Evolutionary conservation across 2,329 filamentous ascomycete genomes (phyloP).

Genomic region (Epichloe gansuensis): DNA sequence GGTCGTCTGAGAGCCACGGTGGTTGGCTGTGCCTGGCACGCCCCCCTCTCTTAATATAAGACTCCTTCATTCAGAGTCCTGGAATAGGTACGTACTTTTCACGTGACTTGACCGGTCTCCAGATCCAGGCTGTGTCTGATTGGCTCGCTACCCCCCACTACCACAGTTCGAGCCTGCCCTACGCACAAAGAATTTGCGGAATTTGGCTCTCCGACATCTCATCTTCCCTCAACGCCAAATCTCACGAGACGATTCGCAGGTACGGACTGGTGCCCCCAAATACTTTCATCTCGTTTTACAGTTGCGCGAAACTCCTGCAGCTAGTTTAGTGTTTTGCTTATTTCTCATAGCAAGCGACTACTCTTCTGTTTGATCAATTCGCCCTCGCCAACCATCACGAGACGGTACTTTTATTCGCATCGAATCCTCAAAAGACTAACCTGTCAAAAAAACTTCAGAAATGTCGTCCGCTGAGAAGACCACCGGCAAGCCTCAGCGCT

Average conservation of each 20-base stretch:
- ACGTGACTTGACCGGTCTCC: constrained; percentile 14
- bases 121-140: constrained; percentile 13
- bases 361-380: neutral
- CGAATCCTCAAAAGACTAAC: constrained; percentile 14
- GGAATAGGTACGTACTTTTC: constrained; percentile 6
- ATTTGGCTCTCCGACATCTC: constrained; percentile 24
- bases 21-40: neutral
- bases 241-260: constrained; percentile 29
- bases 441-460: constrained; percentile 16
- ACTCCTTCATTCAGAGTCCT: neutral
- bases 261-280: constrained; percentile 20
- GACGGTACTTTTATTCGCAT: constrained; percentile 1
- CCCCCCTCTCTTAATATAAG: neutral
- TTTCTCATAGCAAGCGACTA: neutral
- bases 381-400: constrained; percentile 1
- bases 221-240: constrained; percentile 25
- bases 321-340: neutral
- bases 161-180: constrained; percentile 26
- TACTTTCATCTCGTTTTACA: neutral
- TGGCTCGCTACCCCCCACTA: constrained; percentile 23
- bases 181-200: constrained; percentile 31
- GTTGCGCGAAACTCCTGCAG: neutral
- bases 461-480: constrained; percentile 30
- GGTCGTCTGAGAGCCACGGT: neutral
- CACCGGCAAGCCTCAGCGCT: constrained; percentile 46